Evolutionary conservation across 441 rosid species (phyloP).

Genomic region (Capsella rubella): DNA sequence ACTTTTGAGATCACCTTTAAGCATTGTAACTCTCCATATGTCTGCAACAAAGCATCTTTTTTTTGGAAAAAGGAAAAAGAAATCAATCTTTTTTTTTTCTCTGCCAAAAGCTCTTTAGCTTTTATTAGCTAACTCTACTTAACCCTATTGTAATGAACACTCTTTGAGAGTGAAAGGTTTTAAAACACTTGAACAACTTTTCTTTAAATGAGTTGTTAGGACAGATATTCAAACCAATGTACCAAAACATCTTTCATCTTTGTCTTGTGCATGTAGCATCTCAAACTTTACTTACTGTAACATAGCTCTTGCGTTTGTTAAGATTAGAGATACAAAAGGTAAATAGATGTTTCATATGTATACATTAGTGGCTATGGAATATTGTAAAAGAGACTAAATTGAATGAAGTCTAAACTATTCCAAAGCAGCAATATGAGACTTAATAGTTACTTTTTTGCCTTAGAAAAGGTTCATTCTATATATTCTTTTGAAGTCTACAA

Average conservation of each 20-base stretch:
- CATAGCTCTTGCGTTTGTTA: no score
- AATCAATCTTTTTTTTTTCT: slow-evolving; percentile 33
- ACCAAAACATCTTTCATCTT: neutral
- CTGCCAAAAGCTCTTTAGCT: slow-evolving; percentile 36
- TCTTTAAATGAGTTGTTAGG: slow-evolving; percentile 31
- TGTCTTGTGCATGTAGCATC: slow-evolving; percentile 8
- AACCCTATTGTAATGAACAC: slow-evolving; percentile 16
- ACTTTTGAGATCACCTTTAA: slow-evolving; percentile 22
- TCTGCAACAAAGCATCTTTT: slow-evolving; percentile 39
- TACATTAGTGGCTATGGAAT: slow-evolving; percentile 10
- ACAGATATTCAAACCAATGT: neutral
- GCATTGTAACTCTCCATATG: slow-evolving; percentile 16
- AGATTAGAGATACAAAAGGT: no score
- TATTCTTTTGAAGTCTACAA: slow-evolving; percentile 21
- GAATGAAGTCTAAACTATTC: slow-evolving; percentile 40
- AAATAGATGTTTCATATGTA: neutral
- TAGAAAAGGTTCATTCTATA: neutral
- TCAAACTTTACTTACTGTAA: neutral
- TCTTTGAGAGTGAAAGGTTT: slow-evolving; percentile 33
- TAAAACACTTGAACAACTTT: slow-evolving; percentile 23
- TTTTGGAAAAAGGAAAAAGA: slow-evolving; percentile 24
- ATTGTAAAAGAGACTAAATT: slow-evolving; percentile 17
- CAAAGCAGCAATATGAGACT: slow-evolving; percentile 39
- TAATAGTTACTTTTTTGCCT: slow-evolving; percentile 17
- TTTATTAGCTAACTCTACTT: slow-evolving; percentile 30